Conservation (phyloP, 2,329 filamentous ascomycete genomes). For the Ophiostoma pallidulum region DNA sequence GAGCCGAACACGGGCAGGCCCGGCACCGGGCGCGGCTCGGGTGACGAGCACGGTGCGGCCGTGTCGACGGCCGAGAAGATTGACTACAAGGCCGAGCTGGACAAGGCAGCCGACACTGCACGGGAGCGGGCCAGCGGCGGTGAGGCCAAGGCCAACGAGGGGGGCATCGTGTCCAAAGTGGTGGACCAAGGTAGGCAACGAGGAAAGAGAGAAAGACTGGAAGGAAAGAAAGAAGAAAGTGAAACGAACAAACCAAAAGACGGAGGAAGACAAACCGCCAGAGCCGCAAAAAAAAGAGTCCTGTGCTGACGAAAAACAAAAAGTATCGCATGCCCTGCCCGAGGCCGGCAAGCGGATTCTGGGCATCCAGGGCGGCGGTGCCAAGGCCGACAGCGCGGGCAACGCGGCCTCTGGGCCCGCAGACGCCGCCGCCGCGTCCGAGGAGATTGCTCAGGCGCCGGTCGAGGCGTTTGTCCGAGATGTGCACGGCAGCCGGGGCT, state of each 20-base stretch:
- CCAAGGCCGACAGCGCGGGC: conserved; percentile 11
- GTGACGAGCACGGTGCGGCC: too few relatives aligned
- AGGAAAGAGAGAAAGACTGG: too few relatives aligned
- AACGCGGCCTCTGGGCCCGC: too few relatives aligned
- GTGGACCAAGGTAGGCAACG: conserved; percentile 35
- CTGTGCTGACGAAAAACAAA: background rate
- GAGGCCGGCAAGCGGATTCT: conserved; percentile 31
- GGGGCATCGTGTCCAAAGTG: conserved; percentile 23
- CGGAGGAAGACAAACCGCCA: too few relatives aligned
- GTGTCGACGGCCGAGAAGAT: too few relatives aligned
- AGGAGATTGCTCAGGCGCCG: conserved; percentile 35
- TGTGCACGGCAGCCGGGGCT: conserved; percentile 42
- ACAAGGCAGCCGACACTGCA: conserved; percentile 30
- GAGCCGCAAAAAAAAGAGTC: too few relatives aligned
- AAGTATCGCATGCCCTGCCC: conserved; percentile 32
- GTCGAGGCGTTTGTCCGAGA: conserved; percentile 46
- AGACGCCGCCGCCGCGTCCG: conserved; percentile 29
- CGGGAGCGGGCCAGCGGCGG: conserved; percentile 16
- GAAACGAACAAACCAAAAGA: too few relatives aligned
- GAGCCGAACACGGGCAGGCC: too few relatives aligned
- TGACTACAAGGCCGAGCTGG: conserved; percentile 36
- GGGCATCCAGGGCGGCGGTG: conserved; percentile 19
- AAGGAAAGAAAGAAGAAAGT: too few relatives aligned
- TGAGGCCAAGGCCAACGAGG: too few relatives aligned
- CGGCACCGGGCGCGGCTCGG: too few relatives aligned